Evolutionary conservation across 345 rosid genomes (phyloP).

Genomic region (Melaleuca alternifolia): DNA sequence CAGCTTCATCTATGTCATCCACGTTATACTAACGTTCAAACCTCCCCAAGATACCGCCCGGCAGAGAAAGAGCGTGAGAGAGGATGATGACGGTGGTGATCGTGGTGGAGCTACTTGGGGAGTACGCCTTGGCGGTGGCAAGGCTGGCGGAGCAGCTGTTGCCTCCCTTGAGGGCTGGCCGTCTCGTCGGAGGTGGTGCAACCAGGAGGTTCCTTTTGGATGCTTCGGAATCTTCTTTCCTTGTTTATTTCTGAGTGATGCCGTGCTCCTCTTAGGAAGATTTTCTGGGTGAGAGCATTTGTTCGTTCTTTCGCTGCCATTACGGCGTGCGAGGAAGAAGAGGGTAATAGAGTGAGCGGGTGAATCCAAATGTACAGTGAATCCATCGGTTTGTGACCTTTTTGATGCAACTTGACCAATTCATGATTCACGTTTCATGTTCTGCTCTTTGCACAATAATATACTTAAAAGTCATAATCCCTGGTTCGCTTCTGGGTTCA

Average conservation of each 20-base stretch:
- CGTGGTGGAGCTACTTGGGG: slow-evolving; percentile 7
- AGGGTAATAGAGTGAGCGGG: not conserved
- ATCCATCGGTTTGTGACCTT: not conserved
- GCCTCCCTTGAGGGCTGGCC: not conserved
- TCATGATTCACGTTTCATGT: not conserved
- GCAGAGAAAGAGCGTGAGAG: not conserved
- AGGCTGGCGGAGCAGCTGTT: slow-evolving; percentile 8
- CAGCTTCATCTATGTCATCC: not conserved
- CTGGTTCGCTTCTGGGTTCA: not conserved
- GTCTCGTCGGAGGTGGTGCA: not conserved
- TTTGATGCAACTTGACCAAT: not conserved
- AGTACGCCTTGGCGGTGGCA: not conserved
- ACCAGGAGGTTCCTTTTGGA: not conserved
- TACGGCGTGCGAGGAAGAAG: not conserved
- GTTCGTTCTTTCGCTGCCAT: not conserved
- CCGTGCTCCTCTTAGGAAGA: not conserved
- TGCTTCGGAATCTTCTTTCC: slow-evolving; percentile 1
- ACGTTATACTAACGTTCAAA: not conserved
- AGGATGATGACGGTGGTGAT: slow-evolving; percentile 6
- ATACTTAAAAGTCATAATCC: not conserved
- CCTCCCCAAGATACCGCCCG: not conserved
- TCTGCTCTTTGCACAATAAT: not conserved
- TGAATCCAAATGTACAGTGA: not conserved
- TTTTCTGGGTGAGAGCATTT: not conserved
- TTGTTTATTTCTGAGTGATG: slow-evolving; percentile 7